A percentile compares a stretch with the other conserved stretches of the same genome.
Evolutionary conservation across 768 basidiomycete species (phyloP).

Genomic region (Tephrocybe rancida): DNA sequence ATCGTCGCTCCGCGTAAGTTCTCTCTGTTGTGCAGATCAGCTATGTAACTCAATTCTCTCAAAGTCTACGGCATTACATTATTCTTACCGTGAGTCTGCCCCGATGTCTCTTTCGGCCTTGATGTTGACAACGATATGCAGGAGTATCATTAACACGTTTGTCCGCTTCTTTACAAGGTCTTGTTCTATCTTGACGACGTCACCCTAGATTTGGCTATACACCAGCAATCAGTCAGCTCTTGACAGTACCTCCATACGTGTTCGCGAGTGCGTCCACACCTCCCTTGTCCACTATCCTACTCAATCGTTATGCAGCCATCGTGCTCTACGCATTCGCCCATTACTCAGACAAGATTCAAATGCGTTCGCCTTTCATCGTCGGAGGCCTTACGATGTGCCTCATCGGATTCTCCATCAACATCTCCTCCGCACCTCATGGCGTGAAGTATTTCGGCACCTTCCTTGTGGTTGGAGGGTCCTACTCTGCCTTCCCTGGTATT

Average conservation of each 20-base stretch:
- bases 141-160: conserved; percentile 61
- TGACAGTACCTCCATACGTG: conserved; percentile 71
- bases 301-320: conserved; percentile 43
- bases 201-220: conserved; percentile 58
- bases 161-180: conserved; percentile 4
- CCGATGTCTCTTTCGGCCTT: not conserved
- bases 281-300: not conserved
- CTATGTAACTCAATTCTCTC: not conserved
- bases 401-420: conserved; percentile 66
- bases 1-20: conserved; percentile 59
- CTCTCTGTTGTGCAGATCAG: not conserved
- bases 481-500: conserved; percentile 59
- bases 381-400: conserved; percentile 50
- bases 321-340: conserved; percentile 52
- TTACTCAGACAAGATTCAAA: conserved; percentile 57
- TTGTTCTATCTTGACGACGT: not conserved
- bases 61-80: conserved; percentile 71
- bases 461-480: conserved; percentile 66
- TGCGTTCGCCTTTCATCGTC: conserved; percentile 62
- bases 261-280: conserved; percentile 51
- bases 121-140: conserved; percentile 21
- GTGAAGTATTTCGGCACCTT: conserved; percentile 77
- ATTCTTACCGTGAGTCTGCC: conserved; percentile 62
- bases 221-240: conserved; percentile 58
- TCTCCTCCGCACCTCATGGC: conserved; percentile 50